Evolutionary conservation across 2,329 filamentous ascomycete genomes (phyloP), one percentile per base, ranked within the genome.

Genomic region (Ophiobolus disseminans): DNA sequence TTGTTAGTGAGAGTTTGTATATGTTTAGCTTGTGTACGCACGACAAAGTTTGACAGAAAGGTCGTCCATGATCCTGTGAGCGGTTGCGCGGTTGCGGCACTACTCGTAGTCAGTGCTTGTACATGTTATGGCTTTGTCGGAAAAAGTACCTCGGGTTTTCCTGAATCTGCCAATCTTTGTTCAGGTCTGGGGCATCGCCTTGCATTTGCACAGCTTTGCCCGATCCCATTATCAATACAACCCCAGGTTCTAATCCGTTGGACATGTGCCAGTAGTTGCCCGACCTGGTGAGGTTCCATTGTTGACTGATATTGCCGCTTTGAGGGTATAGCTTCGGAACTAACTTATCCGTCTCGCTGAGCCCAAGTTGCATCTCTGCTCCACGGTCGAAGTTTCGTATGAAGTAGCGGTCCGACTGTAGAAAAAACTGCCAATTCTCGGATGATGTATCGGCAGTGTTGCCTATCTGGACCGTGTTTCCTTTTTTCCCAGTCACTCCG

Each of bases 341-440:
- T 17, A 14, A 10, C 37, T 17, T 7, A 20, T 3, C 17, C 31
- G 14, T 25, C 44, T 28, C 9, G 21, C 19, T 6, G 7, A 50
- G 19, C 2, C 58, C 58, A 13, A 61, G 31, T 28, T 61, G 58
- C 30, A 19, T 47, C 3, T 19, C 38, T 3, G 45, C 48, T n/a
- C 50, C 47, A 28, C 49, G 55, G 40, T 61, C 55, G 22, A 49
- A 59, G 37, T 61, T 61, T 13, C 56, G 55, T 20, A 61, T 57
- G 35, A 61, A 57, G 38, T 50, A 61, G 14, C 50, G 45, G 0
- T 53, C 58, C 2, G 39, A 22, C 36, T 61, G 58, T 9, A 21
- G 47, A 35, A 48, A 58, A 1, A 61, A 13, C 30, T 61, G 58
- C 55, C 55, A 61, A 31, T 61, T 61, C 28, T 59, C 58, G 11